Percentiles rank a stretch among this genome's conserved stretches.
Conservation (phyloP, 805 yeast species). For the Yarrowia sp. region DNA sequence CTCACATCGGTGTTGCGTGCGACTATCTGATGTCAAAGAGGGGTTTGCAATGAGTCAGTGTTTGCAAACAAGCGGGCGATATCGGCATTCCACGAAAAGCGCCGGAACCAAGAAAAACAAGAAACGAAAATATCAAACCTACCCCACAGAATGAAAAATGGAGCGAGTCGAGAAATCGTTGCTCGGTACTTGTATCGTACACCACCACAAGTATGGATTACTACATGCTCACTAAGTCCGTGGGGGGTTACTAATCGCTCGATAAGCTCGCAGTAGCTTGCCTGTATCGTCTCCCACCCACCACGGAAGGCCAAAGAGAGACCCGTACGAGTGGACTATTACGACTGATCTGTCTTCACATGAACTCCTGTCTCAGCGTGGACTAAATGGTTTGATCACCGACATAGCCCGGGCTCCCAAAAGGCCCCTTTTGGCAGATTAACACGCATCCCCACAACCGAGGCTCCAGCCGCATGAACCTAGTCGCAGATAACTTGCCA, state of each 20-base stretch:
- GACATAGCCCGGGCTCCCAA: not conserved
- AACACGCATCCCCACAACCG: constrained; percentile 22
- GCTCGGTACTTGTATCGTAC: no score
- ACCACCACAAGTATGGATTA: no score
- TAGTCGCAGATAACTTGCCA: not conserved
- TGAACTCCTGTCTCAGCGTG: not conserved
- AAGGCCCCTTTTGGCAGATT: constrained; percentile 4
- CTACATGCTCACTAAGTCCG: no score
- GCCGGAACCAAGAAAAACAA: not conserved
- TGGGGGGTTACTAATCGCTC: not conserved
- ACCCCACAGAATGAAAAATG: not conserved
- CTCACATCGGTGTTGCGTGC: not conserved
- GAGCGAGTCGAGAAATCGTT: no score
- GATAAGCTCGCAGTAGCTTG: constrained; percentile 1
- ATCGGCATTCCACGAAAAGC: not conserved
- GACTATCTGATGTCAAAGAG: not conserved
- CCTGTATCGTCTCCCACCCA: constrained; percentile 1
- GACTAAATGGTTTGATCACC: not conserved
- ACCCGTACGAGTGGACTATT: no score
- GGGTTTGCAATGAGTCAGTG: constrained; percentile 18
- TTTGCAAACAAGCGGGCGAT: not conserved
- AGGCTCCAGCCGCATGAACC: constrained; percentile 26
- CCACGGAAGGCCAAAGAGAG: not conserved
- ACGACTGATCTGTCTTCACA: not conserved
- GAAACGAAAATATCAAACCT: not conserved